Conservation (phyloP, 2,329 filamentous ascomycete species). For the Talaromyces sp. region DNA sequence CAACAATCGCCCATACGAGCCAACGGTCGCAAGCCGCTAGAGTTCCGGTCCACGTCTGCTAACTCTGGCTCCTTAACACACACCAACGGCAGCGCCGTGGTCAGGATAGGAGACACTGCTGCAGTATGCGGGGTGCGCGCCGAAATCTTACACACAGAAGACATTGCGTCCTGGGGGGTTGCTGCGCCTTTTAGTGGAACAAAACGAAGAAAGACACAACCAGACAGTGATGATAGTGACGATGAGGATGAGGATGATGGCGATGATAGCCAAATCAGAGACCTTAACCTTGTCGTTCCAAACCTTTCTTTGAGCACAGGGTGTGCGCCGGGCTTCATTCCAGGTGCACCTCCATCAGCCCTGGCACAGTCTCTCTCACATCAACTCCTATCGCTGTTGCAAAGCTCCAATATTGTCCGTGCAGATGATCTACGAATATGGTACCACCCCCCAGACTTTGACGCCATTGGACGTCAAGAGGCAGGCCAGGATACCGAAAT, state of each 20-base stretch:
- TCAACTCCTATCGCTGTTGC: constrained; percentile 68
- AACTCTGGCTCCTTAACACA: constrained; percentile 83
- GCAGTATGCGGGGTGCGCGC: constrained; percentile 90
- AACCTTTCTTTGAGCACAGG: constrained; percentile 92
- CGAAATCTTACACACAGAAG: constrained; percentile 70
- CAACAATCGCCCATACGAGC: constrained; percentile 60
- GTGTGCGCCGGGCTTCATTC: constrained; percentile 77
- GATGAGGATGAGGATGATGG: constrained; percentile 34
- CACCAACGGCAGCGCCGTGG: constrained; percentile 81
- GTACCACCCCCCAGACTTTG: constrained; percentile 47
- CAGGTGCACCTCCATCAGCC: constrained; percentile 72
- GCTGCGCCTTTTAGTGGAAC: constrained; percentile 31
- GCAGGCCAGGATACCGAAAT: constrained; percentile 42
- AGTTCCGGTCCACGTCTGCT: constrained; percentile 66
- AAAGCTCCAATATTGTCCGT: constrained; percentile 62
- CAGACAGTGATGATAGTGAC: constrained; percentile 11
- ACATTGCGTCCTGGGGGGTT: constrained; percentile 56
- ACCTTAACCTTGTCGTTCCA: constrained; percentile 70
- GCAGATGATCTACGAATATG: constrained; percentile 67
- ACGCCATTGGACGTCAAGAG: constrained; percentile 25
- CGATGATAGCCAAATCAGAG: constrained; percentile 42
- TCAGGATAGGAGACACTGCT: constrained; percentile 82
- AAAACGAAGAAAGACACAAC: constrained; percentile 23
- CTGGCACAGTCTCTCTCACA: constrained; percentile 82
- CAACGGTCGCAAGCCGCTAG: constrained; percentile 67